Conservation (phyloP, 2,329 filamentous ascomycete species). For the Xylaria sp. region DNA sequence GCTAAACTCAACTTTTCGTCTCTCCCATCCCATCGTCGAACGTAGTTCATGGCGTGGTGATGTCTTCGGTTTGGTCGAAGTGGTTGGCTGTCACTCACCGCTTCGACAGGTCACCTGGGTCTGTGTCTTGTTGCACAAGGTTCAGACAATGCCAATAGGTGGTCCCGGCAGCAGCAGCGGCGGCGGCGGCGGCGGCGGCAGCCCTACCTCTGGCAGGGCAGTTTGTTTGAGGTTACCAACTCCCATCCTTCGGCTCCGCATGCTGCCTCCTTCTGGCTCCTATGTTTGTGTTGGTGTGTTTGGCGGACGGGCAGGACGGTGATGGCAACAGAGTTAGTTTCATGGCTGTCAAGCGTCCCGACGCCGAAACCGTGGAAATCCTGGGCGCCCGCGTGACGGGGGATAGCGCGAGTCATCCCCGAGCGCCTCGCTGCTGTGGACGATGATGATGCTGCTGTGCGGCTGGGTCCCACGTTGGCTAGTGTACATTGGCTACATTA, state of each 20-base stretch:
- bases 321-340: conserved; percentile 17
- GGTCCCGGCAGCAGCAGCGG: conserved; percentile 15
- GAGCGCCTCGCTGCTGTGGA: conserved; percentile 36
- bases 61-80: conserved; percentile 28
- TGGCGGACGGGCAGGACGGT: conserved; percentile 1
- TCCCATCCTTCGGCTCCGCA: conserved; percentile 22
- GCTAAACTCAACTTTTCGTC: background rate
- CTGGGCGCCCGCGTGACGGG: conserved; percentile 37
- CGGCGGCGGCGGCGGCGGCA: conserved; percentile 21
- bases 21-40: conserved; percentile 1
- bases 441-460: conserved; percentile 40
- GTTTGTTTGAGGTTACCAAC: conserved; percentile 6
- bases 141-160: conserved; percentile 31
- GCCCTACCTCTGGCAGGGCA: conserved; percentile 28
- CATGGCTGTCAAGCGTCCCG: conserved; percentile 17
- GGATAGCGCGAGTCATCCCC: conserved; percentile 43
- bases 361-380: conserved; percentile 36
- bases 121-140: conserved; percentile 30
- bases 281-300: conserved; percentile 1
- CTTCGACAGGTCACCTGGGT: conserved; percentile 28
- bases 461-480: conserved; percentile 44
- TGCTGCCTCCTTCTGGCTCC: conserved; percentile 14
- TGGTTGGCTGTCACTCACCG: conserved; percentile 34
- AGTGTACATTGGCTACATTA: conserved; percentile 16
- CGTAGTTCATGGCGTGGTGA: conserved; percentile 16